Evolutionary conservation across 2,329 filamentous ascomycete species (phyloP).

Genomic region (Microcyclosporella mali): DNA sequence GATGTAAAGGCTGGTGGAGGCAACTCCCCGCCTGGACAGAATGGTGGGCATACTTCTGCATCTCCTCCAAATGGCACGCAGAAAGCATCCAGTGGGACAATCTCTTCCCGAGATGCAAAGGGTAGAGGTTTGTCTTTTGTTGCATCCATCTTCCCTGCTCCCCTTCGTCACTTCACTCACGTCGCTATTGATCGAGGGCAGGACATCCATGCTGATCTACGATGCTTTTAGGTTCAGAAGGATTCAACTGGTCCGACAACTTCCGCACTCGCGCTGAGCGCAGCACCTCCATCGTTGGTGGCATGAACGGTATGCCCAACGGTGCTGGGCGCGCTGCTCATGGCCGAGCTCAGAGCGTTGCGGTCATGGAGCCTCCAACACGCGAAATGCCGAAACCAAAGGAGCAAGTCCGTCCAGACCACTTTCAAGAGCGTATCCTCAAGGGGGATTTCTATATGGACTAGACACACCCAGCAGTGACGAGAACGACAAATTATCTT

Average conservation of each 20-base stretch:
- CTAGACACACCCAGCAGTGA: slow-evolving; percentile 36
- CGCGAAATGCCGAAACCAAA: slow-evolving; percentile 52
- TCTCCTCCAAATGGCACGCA: slow-evolving; percentile 16
- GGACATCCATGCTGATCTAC: slow-evolving; percentile 38
- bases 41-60: slow-evolving; percentile 23
- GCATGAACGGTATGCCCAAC: slow-evolving; percentile 28
- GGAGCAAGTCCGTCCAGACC: slow-evolving; percentile 60
- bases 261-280: slow-evolving; percentile 87
- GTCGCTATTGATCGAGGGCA: slow-evolving; percentile 10
- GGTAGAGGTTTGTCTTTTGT: slow-evolving; percentile 53
- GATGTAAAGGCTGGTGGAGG: slow-evolving; percentile 52
- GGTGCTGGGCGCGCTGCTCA: slow-evolving; percentile 37
- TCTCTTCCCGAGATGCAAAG: slow-evolving; percentile 49
- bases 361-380: slow-evolving; percentile 52
- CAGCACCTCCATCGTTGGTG: slow-evolving; percentile 50
- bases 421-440: slow-evolving; percentile 92
- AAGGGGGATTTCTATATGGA: slow-evolving; percentile 99
- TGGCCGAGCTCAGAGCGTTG: slow-evolving; percentile 64
- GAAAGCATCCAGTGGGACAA: slow-evolving; percentile 35
- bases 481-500: background rate
- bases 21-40: slow-evolving; percentile 26
- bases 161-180: slow-evolving; percentile 9
- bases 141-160: slow-evolving; percentile 13
- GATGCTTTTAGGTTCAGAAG: slow-evolving; percentile 65
- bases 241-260: slow-evolving; percentile 96